phyloP scores from a whole-genome alignment of 805 yeast genomes.

The Candida dajiaensis region DNA sequence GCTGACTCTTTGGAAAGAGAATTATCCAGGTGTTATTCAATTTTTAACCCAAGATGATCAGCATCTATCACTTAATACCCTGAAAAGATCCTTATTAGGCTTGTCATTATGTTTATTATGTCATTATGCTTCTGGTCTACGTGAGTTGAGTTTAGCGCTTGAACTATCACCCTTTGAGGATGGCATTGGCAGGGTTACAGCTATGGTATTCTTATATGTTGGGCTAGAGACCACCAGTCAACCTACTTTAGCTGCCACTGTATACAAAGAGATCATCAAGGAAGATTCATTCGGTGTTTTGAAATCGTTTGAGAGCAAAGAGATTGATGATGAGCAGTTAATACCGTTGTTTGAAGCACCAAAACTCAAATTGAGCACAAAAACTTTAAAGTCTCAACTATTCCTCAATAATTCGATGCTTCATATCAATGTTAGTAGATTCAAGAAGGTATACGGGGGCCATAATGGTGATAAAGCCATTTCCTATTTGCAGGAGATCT shows the following conservation, averaged over 20 bases:
- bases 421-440: not conserved
- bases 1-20: not conserved
- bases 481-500: not conserved
- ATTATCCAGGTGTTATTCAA: not conserved
- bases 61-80: not conserved
- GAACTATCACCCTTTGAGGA: not conserved
- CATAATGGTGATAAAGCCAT: not conserved
- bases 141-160: slow-evolving; percentile 4
- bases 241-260: not conserved
- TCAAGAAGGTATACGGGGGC: not conserved
- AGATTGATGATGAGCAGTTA: not conserved
- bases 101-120: not conserved
- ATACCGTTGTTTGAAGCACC: not conserved
- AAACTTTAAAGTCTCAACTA: not conserved
- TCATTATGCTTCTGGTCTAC: not conserved
- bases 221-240: not conserved
- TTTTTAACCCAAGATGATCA: not conserved
- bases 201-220: not conserved
- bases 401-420: not conserved
- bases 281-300: not conserved
- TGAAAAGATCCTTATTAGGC: slow-evolving; percentile 2
- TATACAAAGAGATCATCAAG: not conserved
- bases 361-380: not conserved
- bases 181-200: not conserved
- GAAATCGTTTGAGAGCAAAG: not conserved